Percentiles rank a stretch among this genome's conserved stretches.
These are phyloP conservation scores for Tuber microsphaerosporum DNA, from an alignment of 495 filamentous ascomycete species.

Conservation along the genomic window DNA sequence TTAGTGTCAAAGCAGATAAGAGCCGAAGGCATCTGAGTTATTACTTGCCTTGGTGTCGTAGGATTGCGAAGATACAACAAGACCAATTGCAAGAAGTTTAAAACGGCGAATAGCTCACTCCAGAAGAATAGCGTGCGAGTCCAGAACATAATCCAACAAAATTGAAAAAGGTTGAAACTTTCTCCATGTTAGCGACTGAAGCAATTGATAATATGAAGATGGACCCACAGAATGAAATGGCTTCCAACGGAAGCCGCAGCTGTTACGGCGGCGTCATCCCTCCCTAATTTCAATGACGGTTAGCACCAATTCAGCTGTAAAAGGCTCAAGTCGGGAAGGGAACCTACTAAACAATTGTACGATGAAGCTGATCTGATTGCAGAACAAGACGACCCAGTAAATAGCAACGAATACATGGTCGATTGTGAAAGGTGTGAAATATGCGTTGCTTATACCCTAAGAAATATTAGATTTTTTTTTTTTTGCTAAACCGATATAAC, in stretches of 20 bases:
- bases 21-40: not conserved
- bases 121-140: slow-evolving; percentile 62
- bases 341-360: slow-evolving; percentile 57
- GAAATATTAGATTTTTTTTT: slow-evolving; percentile 43
- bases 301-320: not conserved
- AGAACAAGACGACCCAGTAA: slow-evolving; percentile 72
- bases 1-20: slow-evolving; percentile 39
- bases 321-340: not conserved
- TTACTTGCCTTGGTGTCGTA: slow-evolving; percentile 49
- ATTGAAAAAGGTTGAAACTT: slow-evolving; percentile 62
- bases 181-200: not conserved
- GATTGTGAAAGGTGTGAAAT: slow-evolving; percentile 67
- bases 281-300: slow-evolving; percentile 38
- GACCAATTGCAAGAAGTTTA: slow-evolving; percentile 73
- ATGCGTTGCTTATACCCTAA: slow-evolving; percentile 61
- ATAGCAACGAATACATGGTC: slow-evolving; percentile 62
- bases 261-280: slow-evolving; percentile 53
- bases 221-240: slow-evolving; percentile 66
- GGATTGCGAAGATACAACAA: slow-evolving; percentile 72
- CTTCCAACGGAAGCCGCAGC: slow-evolving; percentile 68
- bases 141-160: slow-evolving; percentile 75
- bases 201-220: no score
- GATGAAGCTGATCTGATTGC: slow-evolving; percentile 68
- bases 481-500: not conserved
- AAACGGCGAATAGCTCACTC: slow-evolving; percentile 65